phyloP scores from a whole-genome alignment of 306 rosid species.

The Abrus precatorius region DNA sequence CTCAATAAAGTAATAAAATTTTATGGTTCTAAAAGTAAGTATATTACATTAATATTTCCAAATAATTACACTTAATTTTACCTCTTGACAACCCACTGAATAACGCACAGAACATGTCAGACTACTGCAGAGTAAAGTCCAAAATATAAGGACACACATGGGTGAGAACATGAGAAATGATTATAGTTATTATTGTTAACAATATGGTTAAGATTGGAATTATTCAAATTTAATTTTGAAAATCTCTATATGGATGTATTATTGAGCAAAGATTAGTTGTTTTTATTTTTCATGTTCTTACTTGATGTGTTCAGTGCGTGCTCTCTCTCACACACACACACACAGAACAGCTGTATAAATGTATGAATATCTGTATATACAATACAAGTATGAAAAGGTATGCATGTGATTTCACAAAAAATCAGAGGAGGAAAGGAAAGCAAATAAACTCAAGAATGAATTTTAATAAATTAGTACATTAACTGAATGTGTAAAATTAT shows the following conservation, averaged over 20 bases:
- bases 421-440: slow-evolving; percentile 21
- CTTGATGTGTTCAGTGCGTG: not conserved
- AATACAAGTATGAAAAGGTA: not conserved
- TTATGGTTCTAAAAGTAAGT: slow-evolving; percentile 20
- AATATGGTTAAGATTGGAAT: no score
- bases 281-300: not conserved
- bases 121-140: not conserved
- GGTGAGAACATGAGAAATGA: not conserved
- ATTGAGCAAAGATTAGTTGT: not conserved
- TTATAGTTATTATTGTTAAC: not conserved
- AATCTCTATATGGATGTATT: not conserved
- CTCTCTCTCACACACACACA: not conserved
- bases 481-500: slow-evolving; percentile 21
- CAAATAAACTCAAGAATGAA: not conserved
- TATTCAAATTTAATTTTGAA: not conserved
- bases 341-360: not conserved
- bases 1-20: not conserved
- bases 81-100: not conserved
- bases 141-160: not conserved
- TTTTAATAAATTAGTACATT: slow-evolving; percentile 13
- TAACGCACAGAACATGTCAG: slow-evolving; percentile 19
- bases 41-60: slow-evolving; percentile 10
- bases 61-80: slow-evolving; percentile 11
- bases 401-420: not conserved
- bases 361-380: slow-evolving; percentile 4